phyloP scores from a whole-genome alignment of 169 alveolate species.

The Eimeria nieschulzi region DNA sequence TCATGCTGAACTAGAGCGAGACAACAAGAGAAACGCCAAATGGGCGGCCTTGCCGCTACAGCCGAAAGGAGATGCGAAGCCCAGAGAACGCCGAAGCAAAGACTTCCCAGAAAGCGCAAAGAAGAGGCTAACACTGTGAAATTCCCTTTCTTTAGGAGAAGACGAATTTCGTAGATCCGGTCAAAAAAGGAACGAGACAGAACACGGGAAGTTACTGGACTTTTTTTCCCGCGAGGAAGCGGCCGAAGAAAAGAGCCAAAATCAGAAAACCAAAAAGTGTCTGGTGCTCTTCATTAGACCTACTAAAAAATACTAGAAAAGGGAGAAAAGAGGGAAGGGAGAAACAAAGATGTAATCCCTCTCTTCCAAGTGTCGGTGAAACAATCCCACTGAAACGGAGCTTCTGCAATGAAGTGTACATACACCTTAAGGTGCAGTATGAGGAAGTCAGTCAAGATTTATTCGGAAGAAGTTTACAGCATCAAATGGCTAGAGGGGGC shows the following conservation, averaged over 20 bases:
- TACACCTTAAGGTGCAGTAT: background rate
- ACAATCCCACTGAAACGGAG: background rate
- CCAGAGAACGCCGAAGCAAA: background rate
- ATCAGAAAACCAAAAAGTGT: too few relatives aligned
- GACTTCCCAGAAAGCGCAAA: background rate
- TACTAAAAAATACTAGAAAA: background rate
- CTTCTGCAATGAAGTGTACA: background rate
- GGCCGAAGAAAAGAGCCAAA: too few relatives aligned
- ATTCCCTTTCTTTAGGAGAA: background rate
- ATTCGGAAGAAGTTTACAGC: background rate
- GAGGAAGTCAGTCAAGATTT: background rate
- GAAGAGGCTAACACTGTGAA: background rate
- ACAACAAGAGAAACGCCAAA: background rate
- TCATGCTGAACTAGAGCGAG: background rate
- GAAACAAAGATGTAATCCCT: background rate
- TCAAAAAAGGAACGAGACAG: background rate
- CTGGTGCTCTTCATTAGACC: too few relatives aligned
- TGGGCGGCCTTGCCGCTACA: background rate
- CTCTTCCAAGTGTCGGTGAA: background rate
- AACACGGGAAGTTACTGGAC: background rate
- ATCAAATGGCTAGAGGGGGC: conserved; percentile 14
- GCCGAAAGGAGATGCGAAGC: background rate
- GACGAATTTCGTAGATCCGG: background rate
- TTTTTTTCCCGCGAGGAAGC: too few relatives aligned
- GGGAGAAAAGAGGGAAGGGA: background rate